These are phyloP conservation scores for Colletotrichum somersetense DNA, from an alignment of 2,329 filamentous ascomycete species.

Conservation along the genomic window DNA sequence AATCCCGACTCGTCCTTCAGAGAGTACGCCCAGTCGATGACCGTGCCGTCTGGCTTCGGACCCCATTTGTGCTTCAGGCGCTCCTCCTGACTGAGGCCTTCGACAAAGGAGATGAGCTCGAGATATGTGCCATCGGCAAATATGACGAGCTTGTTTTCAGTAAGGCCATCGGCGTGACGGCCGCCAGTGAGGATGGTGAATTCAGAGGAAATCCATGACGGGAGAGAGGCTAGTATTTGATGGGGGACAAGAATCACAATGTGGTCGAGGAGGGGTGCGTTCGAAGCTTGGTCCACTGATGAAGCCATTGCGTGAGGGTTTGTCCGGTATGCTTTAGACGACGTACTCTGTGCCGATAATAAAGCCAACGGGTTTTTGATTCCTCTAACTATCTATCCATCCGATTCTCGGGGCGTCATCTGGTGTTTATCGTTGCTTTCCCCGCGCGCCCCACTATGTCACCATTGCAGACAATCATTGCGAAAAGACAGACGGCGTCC, in stretches of 20 bases:
- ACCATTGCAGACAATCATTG: slow-evolving; percentile 32
- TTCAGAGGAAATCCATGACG: slow-evolving; percentile 62
- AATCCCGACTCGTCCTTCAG: slow-evolving; percentile 54
- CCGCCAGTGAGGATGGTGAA: slow-evolving; percentile 73
- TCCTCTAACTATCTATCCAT: neutral
- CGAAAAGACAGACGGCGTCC: slow-evolving; percentile 23
- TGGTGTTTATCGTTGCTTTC: slow-evolving; percentile 24
- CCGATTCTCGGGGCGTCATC: slow-evolving; percentile 3
- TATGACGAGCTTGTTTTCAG: slow-evolving; percentile 72
- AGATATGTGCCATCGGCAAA: slow-evolving; percentile 75
- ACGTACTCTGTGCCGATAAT: neutral
- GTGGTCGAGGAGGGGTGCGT: slow-evolving; percentile 66
- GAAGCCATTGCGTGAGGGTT: slow-evolving; percentile 22
- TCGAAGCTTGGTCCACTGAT: neutral
- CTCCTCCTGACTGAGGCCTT: slow-evolving; percentile 47
- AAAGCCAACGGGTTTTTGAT: neutral
- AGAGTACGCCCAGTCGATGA: slow-evolving; percentile 73
- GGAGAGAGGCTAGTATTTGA: slow-evolving; percentile 59
- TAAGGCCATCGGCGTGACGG: slow-evolving; percentile 70
- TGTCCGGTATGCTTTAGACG: neutral
- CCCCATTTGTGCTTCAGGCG: slow-evolving; percentile 71
- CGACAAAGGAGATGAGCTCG: slow-evolving; percentile 73
- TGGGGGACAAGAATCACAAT: slow-evolving; percentile 73
- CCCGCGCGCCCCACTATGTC: slow-evolving; percentile 41
- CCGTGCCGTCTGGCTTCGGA: slow-evolving; percentile 58